These are phyloP conservation scores for Melanomma pulvis-pyrius DNA, from an alignment of 495 filamentous ascomycete genomes.

Conservation along the genomic window DNA sequence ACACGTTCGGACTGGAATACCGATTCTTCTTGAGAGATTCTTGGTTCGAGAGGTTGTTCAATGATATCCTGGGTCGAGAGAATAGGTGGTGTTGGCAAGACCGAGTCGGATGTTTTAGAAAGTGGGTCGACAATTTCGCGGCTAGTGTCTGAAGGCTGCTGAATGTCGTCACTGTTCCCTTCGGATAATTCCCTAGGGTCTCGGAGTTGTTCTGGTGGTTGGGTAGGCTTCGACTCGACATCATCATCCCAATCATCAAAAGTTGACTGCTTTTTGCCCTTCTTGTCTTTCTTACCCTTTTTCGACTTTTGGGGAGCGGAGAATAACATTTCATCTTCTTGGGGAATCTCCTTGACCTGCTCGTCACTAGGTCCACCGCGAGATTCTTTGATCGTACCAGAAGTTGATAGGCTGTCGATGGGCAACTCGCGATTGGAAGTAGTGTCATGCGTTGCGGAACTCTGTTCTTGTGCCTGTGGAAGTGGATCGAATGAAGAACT, in stretches of 20 bases:
- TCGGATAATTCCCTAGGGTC: background rate
- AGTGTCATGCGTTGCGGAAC: background rate
- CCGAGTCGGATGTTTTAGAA: background rate
- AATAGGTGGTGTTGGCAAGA: background rate
- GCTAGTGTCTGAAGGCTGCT: background rate
- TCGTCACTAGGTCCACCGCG: background rate
- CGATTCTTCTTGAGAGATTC: constrained; percentile 4
- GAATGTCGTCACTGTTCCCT: background rate
- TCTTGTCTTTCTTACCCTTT: constrained; percentile 39
- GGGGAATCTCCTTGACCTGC: background rate
- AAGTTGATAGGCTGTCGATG: background rate
- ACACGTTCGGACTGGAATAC: background rate
- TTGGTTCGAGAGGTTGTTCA: background rate
- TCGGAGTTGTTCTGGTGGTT: background rate
- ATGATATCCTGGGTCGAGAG: background rate
- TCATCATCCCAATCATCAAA: background rate
- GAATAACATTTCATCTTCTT: constrained; percentile 21
- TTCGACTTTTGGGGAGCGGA: constrained; percentile 32
- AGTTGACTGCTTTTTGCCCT: constrained; percentile 19
- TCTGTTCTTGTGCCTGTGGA: background rate
- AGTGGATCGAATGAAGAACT: background rate
- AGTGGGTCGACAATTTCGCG: background rate
- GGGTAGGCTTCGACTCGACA: background rate
- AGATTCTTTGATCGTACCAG: background rate
- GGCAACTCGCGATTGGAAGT: no score